These are phyloP conservation scores for Lyophyllum decastes DNA, from an alignment of 768 basidiomycete species.

Conservation along the genomic window DNA sequence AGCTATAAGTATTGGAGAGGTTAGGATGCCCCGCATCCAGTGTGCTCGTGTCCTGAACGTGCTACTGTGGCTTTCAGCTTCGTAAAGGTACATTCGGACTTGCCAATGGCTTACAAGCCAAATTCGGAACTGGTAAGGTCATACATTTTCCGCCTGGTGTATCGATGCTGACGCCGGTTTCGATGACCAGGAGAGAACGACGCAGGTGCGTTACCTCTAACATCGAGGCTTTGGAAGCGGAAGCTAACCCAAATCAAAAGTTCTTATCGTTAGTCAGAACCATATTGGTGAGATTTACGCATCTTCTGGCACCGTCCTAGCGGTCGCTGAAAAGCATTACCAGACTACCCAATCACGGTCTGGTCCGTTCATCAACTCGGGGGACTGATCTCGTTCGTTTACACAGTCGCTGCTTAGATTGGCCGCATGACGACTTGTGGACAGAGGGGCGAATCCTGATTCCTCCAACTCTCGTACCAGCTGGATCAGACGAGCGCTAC, in stretches of 20 bases:
- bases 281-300: constrained; percentile 49
- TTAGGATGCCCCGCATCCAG: too few species aligned
- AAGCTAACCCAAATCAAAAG: constrained; percentile 29
- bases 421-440: neutral
- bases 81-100: constrained; percentile 47
- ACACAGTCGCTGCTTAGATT: neutral
- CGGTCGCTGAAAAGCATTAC: neutral
- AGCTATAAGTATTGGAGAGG: too few species aligned
- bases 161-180: neutral
- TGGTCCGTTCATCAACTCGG: constrained; percentile 61
- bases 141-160: neutral
- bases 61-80: constrained; percentile 35
- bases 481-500: constrained; percentile 48
- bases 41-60: too few species aligned
- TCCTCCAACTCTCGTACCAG: constrained; percentile 57
- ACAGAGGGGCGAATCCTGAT: constrained; percentile 61
- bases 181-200: constrained; percentile 42
- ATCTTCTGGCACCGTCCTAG: neutral
- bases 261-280: constrained; percentile 66
- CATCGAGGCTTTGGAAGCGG: neutral
- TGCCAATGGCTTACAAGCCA: constrained; percentile 44
- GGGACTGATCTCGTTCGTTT: constrained; percentile 54
- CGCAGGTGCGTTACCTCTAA: constrained; percentile 40
- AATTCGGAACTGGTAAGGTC: constrained; percentile 42
- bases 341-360: constrained; percentile 58